Conservation (phyloP, 1,284 basidiomycete genomes). For the Trichosporon coremiiforme region DNA sequence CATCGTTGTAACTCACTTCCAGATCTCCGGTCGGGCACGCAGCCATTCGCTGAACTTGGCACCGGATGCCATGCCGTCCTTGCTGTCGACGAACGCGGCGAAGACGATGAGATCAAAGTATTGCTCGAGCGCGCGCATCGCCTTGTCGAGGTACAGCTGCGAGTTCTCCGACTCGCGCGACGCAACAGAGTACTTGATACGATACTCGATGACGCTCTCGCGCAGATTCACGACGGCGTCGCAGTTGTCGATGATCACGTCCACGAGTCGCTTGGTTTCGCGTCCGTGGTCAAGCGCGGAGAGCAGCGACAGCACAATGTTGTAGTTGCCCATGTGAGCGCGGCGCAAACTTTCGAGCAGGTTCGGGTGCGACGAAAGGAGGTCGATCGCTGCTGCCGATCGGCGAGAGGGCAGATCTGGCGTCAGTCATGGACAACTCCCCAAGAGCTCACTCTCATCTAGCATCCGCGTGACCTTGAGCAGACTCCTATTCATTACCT, state of each 20-base stretch:
- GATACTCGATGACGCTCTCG: slow-evolving; percentile 80
- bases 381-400: slow-evolving; percentile 70
- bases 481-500: slow-evolving; percentile 77
- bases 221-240: slow-evolving; percentile 87
- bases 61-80: slow-evolving; percentile 64
- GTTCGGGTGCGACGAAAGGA: slow-evolving; percentile 75
- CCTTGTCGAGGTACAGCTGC: slow-evolving; percentile 55
- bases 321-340: slow-evolving; percentile 85
- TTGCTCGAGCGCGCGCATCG: slow-evolving; percentile 60
- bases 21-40: slow-evolving; percentile 86
- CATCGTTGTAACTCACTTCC: slow-evolving; percentile 68
- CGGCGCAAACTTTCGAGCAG: slow-evolving; percentile 82
- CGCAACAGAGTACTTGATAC: slow-evolving; percentile 80
- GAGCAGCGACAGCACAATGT: slow-evolving; percentile 81
- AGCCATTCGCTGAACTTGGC: slow-evolving; percentile 86
- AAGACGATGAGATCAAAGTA: slow-evolving; percentile 94
- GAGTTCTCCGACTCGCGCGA: slow-evolving; percentile 67
- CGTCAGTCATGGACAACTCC: neutral
- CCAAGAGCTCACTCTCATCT: slow-evolving; percentile 58
- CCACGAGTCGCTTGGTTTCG: slow-evolving; percentile 79
- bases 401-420: slow-evolving; percentile 54
- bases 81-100: slow-evolving; percentile 80
- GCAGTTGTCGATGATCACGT: slow-evolving; percentile 83
- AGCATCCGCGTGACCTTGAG: slow-evolving; percentile 81
- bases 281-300: slow-evolving; percentile 84